phyloP scores from a whole-genome alignment of 2,329 filamentous ascomycete genomes.

The Trichoderma arundinaceum region DNA sequence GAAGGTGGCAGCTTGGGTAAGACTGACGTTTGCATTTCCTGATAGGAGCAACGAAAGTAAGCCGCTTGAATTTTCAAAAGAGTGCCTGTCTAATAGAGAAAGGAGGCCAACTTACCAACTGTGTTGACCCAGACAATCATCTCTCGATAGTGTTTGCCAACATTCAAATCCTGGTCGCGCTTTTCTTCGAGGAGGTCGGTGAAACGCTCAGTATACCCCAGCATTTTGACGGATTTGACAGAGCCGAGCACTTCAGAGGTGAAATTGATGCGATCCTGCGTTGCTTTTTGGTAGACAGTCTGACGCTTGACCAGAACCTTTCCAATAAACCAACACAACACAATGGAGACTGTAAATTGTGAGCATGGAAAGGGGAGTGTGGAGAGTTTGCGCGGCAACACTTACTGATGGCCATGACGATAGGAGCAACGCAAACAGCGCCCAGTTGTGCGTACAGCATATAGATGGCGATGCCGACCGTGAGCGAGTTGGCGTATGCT shows the following conservation, averaged over 20 bases:
- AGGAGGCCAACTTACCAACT: conserved; percentile 36
- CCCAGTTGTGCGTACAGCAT: conserved; percentile 43
- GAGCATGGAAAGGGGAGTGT: background rate
- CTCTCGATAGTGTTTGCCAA: conserved; percentile 38
- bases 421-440: conserved; percentile 43
- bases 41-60: background rate
- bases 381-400: background rate
- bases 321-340: conserved; percentile 36
- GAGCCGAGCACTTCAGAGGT: conserved; percentile 43
- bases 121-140: conserved; percentile 40
- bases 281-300: conserved; percentile 43
- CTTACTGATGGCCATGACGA: conserved; percentile 43
- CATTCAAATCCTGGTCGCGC: conserved; percentile 38
- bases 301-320: conserved; percentile 40
- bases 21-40: conserved; percentile 39
- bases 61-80: background rate
- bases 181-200: conserved; percentile 37
- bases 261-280: conserved; percentile 44
- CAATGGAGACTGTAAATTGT: conserved; percentile 36
- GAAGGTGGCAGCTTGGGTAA: conserved; percentile 42
- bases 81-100: too few relatives aligned
- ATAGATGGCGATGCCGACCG: conserved; percentile 43
- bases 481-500: conserved; percentile 42
- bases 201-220: conserved; percentile 41
- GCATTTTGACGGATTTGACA: conserved; percentile 46